Percentiles rank a stretch among this genome's conserved stretches.
phyloP scores from a whole-genome alignment of 805 yeast genomes.

The Candida fluviatilis region DNA sequence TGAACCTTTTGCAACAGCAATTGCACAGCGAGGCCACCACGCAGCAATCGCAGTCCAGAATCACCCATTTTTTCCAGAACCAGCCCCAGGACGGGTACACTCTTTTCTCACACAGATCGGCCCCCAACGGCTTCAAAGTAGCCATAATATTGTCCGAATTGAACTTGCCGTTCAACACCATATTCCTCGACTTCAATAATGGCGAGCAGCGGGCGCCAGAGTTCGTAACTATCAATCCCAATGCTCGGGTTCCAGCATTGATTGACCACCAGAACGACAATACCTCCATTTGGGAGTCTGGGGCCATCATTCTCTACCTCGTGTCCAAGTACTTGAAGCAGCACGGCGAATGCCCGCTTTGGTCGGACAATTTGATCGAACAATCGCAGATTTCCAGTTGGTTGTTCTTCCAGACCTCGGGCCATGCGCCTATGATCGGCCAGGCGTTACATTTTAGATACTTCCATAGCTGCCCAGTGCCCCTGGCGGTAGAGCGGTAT shows the following conservation, averaged over 20 bases:
- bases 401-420: conserved; percentile 93
- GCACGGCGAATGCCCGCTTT: conserved; percentile 65
- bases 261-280: conserved; percentile 83
- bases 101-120: conserved; percentile 67
- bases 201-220: conserved; percentile 95
- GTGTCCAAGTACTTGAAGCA: conserved; percentile 65
- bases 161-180: conserved; percentile 72
- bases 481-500: conserved; percentile 86
- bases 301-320: conserved; percentile 81
- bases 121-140: conserved; percentile 95
- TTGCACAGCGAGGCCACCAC: conserved; percentile 39
- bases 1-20: conserved; percentile 41
- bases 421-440: conserved; percentile 98
- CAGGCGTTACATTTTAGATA: conserved; percentile 93
- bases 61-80: conserved; percentile 67
- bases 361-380: conserved; percentile 74
- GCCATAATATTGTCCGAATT: conserved; percentile 86
- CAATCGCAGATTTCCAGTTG: conserved; percentile 84
- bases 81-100: conserved; percentile 83
- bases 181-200: conserved; percentile 77
- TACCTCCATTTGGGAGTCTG: conserved; percentile 89
- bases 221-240: conserved; percentile 90
- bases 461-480: conserved; percentile 81
- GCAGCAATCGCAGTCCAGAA: conserved; percentile 49
- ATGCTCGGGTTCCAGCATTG: conserved; percentile 92